Evolutionary conservation across 2,329 filamentous ascomycete genomes (phyloP), one percentile per base, ranked within the genome.

Genomic region (Myriosclerotinia duriaeana): DNA sequence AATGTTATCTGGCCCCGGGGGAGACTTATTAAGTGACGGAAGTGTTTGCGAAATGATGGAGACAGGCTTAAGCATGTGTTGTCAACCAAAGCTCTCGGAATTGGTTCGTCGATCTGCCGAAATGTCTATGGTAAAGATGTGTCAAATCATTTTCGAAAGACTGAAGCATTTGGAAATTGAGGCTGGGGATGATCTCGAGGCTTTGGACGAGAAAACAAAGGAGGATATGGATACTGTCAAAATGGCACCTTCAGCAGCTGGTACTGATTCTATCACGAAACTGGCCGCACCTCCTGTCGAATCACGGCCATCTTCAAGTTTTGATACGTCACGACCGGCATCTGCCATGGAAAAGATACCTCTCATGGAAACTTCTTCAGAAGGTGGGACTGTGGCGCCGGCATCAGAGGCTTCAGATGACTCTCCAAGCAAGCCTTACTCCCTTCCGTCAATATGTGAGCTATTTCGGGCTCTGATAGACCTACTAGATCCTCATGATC

Each of bases 31-130:
- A n/a, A 96, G 94, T 67, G 95, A 99, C 74, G 94, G 98, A 80
- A 98, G 94, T 76, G 93, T 99, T 14, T 99, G 96, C 77, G 93
- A 97, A 77, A 98, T 99, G 93, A 98, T 99, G 94, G 95, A 97
- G 77, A 94, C 93, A 1, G 95, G 94, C 1, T 79, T 99, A 71
- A 97, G 93, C 75, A 98, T 99, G 82, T 99, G 95, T 81, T 99
- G 94, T 70, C 93, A 98, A 75, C 87, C 91, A 65, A 87, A 94
- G 65, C 88, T 98, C 69, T 97, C 93, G 12, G 93, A 97, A 73
- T 88, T 98, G 5, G 81, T 99, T 65, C 87, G 94, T 70, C 86
- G 93, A 70, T 96, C 93, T 26, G 95, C 95, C 2, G 95, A 99
- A 78, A 95, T 96, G 75, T 90, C 93, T 65, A 97, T 99, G 93